Percentiles rank a stretch among this genome's conserved stretches.
phyloP scores from a whole-genome alignment of 2,329 filamentous ascomycete species.

The Samsoniella hepiali region DNA sequence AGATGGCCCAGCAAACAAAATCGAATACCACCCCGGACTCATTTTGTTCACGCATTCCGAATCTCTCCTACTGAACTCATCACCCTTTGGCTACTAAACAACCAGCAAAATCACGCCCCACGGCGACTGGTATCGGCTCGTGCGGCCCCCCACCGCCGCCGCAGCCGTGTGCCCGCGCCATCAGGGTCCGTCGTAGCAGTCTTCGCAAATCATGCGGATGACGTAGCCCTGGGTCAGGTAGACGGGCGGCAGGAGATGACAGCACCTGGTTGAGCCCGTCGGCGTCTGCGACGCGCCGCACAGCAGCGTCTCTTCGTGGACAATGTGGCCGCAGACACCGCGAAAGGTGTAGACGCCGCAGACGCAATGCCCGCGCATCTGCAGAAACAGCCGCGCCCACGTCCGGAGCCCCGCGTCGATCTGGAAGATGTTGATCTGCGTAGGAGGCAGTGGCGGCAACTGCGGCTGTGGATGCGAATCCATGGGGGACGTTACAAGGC shows the following conservation, averaged over 20 bases:
- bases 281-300: not conserved
- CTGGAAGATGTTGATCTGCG: not conserved
- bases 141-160: not conserved
- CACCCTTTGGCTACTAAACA: too few species aligned
- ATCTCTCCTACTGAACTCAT: too few species aligned
- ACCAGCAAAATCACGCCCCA: too few species aligned
- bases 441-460: not conserved
- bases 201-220: not conserved
- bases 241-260: not conserved
- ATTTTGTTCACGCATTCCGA: too few species aligned
- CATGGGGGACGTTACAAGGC: not conserved
- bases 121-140: too few species aligned
- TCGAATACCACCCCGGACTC: too few species aligned
- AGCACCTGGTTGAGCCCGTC: not conserved
- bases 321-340: slow-evolving; percentile 2
- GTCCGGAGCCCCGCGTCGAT: not conserved
- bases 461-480: not conserved
- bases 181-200: not conserved
- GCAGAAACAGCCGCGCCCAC: not conserved
- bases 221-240: not conserved
- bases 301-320: not conserved
- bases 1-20: too few species aligned
- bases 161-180: not conserved
- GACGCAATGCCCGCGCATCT: not conserved
- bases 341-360: not conserved